These are phyloP conservation scores for Pseudomonodictys pantanalensis DNA, from an alignment of 495 filamentous ascomycete genomes.

Conservation along the genomic window DNA sequence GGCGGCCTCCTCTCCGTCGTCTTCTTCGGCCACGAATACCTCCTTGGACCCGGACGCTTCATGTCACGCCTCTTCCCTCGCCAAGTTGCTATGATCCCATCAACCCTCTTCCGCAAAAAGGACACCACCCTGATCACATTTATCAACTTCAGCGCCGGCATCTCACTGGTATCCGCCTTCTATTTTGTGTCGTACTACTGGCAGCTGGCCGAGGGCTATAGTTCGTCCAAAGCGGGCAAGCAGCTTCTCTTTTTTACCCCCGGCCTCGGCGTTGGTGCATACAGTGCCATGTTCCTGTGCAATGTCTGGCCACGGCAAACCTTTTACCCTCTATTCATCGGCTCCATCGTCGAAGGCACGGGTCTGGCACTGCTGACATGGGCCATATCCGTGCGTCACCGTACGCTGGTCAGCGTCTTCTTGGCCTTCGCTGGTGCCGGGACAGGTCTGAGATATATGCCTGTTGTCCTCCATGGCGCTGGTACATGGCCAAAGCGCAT, in stretches of 20 bases:
- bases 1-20: slow-evolving; percentile 47
- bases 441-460: slow-evolving; percentile 53
- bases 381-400: slow-evolving; percentile 45
- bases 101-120: slow-evolving; percentile 48
- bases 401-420: slow-evolving; percentile 54
- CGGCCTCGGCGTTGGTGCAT: slow-evolving; percentile 51
- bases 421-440: slow-evolving; percentile 58
- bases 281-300: slow-evolving; percentile 52
- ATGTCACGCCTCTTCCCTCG: slow-evolving; percentile 47
- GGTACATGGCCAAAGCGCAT: slow-evolving; percentile 54
- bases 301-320: slow-evolving; percentile 58
- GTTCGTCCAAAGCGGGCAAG: slow-evolving; percentile 49
- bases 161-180: slow-evolving; percentile 54
- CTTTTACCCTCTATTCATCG: slow-evolving; percentile 50
- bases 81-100: slow-evolving; percentile 57
- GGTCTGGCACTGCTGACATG: slow-evolving; percentile 50
- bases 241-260: slow-evolving; percentile 52
- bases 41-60: slow-evolving; percentile 49
- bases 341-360: slow-evolving; percentile 48
- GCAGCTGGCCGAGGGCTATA: slow-evolving; percentile 49
- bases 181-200: slow-evolving; percentile 64
- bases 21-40: slow-evolving; percentile 56
- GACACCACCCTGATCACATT: slow-evolving; percentile 54
- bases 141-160: slow-evolving; percentile 50
- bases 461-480: slow-evolving; percentile 50